A percentile compares a stretch with the other conserved stretches of the same genome.
Conservation (phyloP, 1,284 basidiomycete genomes). For the Irpex sp. region DNA sequence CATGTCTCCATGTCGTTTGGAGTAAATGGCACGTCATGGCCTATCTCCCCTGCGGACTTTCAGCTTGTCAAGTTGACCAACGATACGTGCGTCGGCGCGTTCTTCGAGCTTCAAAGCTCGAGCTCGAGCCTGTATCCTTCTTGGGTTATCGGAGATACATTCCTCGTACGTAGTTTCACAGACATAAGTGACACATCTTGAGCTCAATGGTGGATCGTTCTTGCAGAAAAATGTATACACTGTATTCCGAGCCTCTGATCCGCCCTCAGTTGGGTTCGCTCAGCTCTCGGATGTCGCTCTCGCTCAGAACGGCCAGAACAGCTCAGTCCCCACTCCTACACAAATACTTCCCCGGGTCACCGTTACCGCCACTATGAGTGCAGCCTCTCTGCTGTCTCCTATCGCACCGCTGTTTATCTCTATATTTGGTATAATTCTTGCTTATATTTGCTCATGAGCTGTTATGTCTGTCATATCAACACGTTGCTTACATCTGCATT, state of each 20-base stretch:
- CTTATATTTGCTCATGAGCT: not conserved
- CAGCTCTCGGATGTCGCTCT: slow-evolving; percentile 29
- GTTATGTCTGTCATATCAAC: not conserved
- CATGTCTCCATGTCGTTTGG: slow-evolving; percentile 14
- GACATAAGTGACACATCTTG: not conserved
- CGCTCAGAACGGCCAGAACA: slow-evolving; percentile 23
- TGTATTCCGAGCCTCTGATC: slow-evolving; percentile 39
- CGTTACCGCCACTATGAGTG: slow-evolving; percentile 12
- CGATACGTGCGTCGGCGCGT: slow-evolving; percentile 48
- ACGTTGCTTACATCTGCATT: not conserved
- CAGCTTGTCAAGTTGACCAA: slow-evolving; percentile 35
- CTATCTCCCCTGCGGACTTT: slow-evolving; percentile 49
- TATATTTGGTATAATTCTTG: not conserved
- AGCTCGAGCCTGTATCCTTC: slow-evolving; percentile 25
- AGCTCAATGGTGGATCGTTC: not conserved
- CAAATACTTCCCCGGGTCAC: slow-evolving; percentile 20
- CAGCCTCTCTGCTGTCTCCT: not conserved
- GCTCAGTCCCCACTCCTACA: slow-evolving; percentile 25
- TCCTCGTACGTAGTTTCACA: slow-evolving; percentile 37
- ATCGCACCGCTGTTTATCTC: not conserved
- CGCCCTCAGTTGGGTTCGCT: slow-evolving; percentile 51
- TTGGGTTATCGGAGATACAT: slow-evolving; percentile 60
- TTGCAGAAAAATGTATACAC: slow-evolving; percentile 54
- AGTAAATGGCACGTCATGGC: slow-evolving; percentile 22
- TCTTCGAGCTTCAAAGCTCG: slow-evolving; percentile 40